Conservation (phyloP, 2,329 filamentous ascomycete species). For the Paracoccidioides lutzii region DNA sequence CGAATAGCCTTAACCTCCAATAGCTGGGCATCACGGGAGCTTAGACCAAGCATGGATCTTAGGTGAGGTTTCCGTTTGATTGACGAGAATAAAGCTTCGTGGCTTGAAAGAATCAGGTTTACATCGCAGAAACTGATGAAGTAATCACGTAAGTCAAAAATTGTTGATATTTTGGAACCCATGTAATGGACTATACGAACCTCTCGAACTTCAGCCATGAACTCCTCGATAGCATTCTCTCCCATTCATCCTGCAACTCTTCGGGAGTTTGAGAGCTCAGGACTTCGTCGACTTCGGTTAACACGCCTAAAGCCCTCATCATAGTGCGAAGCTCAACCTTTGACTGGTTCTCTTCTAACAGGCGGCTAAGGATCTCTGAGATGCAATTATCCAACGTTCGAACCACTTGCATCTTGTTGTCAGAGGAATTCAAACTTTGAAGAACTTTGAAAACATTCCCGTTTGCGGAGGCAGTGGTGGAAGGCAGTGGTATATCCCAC, state of each 20-base stretch:
- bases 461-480: constrained; percentile 47
- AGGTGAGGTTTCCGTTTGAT: constrained; percentile 58
- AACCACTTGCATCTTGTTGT: constrained; percentile 42
- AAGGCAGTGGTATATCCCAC: constrained; percentile 76
- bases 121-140: constrained; percentile 45
- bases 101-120: constrained; percentile 65
- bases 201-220: constrained; percentile 73
- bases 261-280: constrained; percentile 47
- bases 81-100: constrained; percentile 69
- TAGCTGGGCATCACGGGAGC: constrained; percentile 50
- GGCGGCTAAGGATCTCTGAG: constrained; percentile 32
- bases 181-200: constrained; percentile 37
- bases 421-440: constrained; percentile 60
- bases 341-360: constrained; percentile 25
- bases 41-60: constrained; percentile 47
- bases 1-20: constrained; percentile 68
- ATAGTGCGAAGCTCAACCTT: constrained; percentile 39
- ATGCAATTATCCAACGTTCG: constrained; percentile 50
- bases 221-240: constrained; percentile 51
- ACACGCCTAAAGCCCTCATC: constrained; percentile 53
- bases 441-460: constrained; percentile 68
- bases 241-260: constrained; percentile 50
- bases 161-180: not conserved
- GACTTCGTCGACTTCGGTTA: constrained; percentile 73
- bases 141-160: not conserved